A percentile compares a stretch with the other conserved stretches of the same genome.
phyloP scores from a whole-genome alignment of 139 green algal species.

The Closterium sp. region DNA sequence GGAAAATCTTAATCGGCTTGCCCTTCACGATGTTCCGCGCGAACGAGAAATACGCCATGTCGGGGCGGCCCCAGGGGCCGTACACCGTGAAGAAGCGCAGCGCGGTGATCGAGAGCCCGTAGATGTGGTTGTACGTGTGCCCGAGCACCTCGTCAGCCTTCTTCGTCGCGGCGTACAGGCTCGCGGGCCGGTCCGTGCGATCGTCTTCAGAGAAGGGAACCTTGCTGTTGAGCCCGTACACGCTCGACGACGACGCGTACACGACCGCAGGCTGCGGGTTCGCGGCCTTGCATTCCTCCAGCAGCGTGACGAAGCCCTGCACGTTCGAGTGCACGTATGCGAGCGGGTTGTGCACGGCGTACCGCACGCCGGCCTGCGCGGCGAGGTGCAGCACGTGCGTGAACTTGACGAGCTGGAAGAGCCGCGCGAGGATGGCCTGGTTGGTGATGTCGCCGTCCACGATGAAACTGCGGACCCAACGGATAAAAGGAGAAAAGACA shows the following conservation, averaged over 20 bases:
- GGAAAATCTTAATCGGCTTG: constrained; percentile 69
- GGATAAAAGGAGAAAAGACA: not conserved
- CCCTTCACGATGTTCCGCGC: constrained; percentile 57
- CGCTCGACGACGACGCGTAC: constrained; percentile 69
- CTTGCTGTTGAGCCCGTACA: constrained; percentile 75
- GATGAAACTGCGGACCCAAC: constrained; percentile 26
- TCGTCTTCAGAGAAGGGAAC: constrained; percentile 71
- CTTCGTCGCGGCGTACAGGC: constrained; percentile 74
- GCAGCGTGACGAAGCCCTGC: constrained; percentile 63
- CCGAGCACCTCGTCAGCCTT: constrained; percentile 68
- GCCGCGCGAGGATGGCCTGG: constrained; percentile 49
- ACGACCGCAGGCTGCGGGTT: constrained; percentile 63
- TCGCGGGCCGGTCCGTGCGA: constrained; percentile 61
- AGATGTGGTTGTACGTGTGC: constrained; percentile 73
- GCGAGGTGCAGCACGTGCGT: constrained; percentile 79
- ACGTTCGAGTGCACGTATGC: constrained; percentile 76
- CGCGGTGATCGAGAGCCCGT: constrained; percentile 65
- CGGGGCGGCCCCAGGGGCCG: constrained; percentile 65
- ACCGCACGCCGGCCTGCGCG: constrained; percentile 73
- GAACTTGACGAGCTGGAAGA: constrained; percentile 67
- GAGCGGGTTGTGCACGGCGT: constrained; percentile 69
- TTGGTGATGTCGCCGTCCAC: constrained; percentile 74
- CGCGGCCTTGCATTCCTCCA: constrained; percentile 64
- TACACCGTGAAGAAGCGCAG: constrained; percentile 85
- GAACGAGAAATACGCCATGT: constrained; percentile 81